Evolutionary conservation across 352 stramenopile species (phyloP).

Genomic region (Peronospora farinosa): DNA sequence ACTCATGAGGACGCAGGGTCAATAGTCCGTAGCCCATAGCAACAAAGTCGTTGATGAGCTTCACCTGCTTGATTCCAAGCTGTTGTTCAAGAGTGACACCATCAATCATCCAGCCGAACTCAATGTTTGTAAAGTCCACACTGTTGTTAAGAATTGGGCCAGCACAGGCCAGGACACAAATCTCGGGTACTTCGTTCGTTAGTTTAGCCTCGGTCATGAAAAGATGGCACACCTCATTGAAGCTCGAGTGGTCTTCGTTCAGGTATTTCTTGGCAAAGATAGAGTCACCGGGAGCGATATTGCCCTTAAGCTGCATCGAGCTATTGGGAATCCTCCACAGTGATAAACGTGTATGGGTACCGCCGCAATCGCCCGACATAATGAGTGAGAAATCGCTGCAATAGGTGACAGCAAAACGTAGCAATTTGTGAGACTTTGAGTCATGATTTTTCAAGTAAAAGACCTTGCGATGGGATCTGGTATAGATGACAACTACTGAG

Average conservation of each 20-base stretch:
- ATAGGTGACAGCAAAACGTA: not conserved
- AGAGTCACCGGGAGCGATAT: constrained; percentile 62
- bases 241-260: constrained; percentile 72
- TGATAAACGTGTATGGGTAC: constrained; percentile 93
- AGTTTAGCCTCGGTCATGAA: constrained; percentile 89
- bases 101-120: constrained; percentile 85
- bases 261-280: constrained; percentile 82
- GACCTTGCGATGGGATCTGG: too few relatives aligned
- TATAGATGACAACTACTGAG: too few relatives aligned
- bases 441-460: too few relatives aligned
- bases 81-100: constrained; percentile 57
- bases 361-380: constrained; percentile 90
- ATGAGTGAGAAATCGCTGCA: constrained; percentile 28
- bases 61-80: constrained; percentile 78
- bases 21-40: constrained; percentile 95
- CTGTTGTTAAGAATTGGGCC: constrained; percentile 74
- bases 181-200: constrained; percentile 43
- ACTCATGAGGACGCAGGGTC: constrained; percentile 88
- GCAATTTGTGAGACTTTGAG: not conserved
- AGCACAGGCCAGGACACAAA: constrained; percentile 67
- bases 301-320: constrained; percentile 30
- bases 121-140: constrained; percentile 90
- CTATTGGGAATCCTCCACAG: constrained; percentile 62
- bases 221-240: constrained; percentile 81
- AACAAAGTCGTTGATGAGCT: constrained; percentile 97